Evolutionary conservation across 345 rosid genomes (phyloP), one percentile per base, ranked within the genome.

Genomic region (Linum usitatissimum): DNA sequence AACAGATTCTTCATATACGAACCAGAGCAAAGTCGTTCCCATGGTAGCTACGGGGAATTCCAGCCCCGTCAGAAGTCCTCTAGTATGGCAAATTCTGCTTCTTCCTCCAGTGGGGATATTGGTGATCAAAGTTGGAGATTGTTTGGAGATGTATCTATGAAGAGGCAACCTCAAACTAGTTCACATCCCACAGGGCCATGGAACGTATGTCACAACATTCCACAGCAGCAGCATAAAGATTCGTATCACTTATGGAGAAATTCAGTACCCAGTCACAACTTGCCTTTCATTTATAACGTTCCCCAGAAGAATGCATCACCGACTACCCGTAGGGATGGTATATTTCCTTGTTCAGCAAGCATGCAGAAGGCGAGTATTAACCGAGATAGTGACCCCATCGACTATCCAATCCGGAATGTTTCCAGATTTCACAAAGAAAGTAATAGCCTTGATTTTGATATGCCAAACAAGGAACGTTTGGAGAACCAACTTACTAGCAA

Each of bases 401-500:
- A 75, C 59, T 62, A 73, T 53, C 68, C 73, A 62, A 78, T 65
- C 77, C 70, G 75, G 54, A 80, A 72, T 71, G 70, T 71, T 58
- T 23, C 81, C 19, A 73, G 66, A 61, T 39, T 57, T 54, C 86
- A 78, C 67, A 84, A 80, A 75, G 80, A 77, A 18, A 70, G 63
- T 23, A 77, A 77, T 75, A 85, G 73, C 54, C 55, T 79, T 60
- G 74, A 68, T 69, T 72, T 79, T 54, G 80, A 82, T 53, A 30
- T 55, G 57, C 70, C 73, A 61, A 62, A 63, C 59, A 69, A 69
- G 63, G 54, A 66, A 56, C 62, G 28, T 68, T 53, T 80, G 53
- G 83, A 86, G 55, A 65, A 71, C 63, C 78, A 83, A 20, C 63
- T 63, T 78, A 63, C 82, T 71, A 70, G 84, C 76, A 84, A 77